Percentiles rank a stretch among this genome's conserved stretches.
Conservation (phyloP, 192 early-diverging fungal genomes). For the Rhizoclosmatium globosum region DNA sequence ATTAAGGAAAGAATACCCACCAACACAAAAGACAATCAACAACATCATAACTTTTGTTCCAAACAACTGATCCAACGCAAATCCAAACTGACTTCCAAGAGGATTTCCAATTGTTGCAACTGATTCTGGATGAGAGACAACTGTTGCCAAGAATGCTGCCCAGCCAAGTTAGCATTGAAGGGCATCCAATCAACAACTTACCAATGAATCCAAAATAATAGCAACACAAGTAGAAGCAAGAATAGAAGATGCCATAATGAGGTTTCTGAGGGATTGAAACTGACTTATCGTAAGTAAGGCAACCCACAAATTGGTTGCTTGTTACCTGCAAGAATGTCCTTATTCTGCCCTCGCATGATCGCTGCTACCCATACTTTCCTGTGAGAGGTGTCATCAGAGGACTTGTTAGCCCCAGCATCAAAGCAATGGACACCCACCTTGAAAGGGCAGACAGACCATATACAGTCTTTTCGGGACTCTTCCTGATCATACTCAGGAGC, state of each 20-base stretch:
- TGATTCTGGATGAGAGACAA: slow-evolving; percentile 30
- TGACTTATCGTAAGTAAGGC: not conserved
- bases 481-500: slow-evolving; percentile 29
- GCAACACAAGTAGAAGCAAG: slow-evolving; percentile 47
- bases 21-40: slow-evolving; percentile 10
- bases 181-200: not conserved
- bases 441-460: slow-evolving; percentile 43
- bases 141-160: slow-evolving; percentile 37
- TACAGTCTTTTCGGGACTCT: slow-evolving; percentile 41
- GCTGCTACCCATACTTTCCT: slow-evolving; percentile 47
- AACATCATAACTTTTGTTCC: slow-evolving; percentile 30
- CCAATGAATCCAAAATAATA: slow-evolving; percentile 39
- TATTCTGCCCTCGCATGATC: slow-evolving; percentile 50
- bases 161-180: not conserved
- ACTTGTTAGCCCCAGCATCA: not conserved
- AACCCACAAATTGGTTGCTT: not conserved
- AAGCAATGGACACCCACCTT: slow-evolving; percentile 12
- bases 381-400: not conserved
- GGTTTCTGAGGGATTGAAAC: slow-evolving; percentile 54
- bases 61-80: slow-evolving; percentile 35
- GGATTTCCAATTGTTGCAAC: slow-evolving; percentile 11
- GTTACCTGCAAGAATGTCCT: slow-evolving; percentile 48
- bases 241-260: slow-evolving; percentile 52
- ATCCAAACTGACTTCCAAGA: slow-evolving; percentile 24
- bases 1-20: not conserved